phyloP scores from a whole-genome alignment of 257 asterid genomes.

The Capsicum rhomboideum region DNA sequence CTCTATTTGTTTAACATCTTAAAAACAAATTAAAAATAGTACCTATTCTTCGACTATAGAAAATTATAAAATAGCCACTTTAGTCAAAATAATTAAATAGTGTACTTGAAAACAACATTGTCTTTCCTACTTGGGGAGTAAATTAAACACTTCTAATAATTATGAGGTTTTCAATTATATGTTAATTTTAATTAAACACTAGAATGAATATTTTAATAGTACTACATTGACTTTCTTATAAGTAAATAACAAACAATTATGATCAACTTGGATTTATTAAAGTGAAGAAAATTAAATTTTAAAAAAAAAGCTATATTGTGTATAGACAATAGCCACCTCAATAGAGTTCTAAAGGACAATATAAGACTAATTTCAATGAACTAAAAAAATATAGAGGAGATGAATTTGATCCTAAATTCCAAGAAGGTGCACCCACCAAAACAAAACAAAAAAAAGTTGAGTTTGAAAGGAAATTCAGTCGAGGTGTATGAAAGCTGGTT shows the following conservation, averaged over 20 bases:
- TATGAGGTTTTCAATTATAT: background rate
- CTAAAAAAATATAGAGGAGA: background rate
- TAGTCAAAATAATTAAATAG: background rate
- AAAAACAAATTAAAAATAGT: background rate
- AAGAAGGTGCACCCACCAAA: background rate
- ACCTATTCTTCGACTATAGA: background rate
- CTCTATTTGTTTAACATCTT: background rate
- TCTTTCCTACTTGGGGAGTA: background rate
- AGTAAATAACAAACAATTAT: background rate
- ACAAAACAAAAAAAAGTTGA: background rate
- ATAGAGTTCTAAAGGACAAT: background rate
- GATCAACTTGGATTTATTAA: conserved; percentile 2
- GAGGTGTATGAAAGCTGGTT: too few species aligned
- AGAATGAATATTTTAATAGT: background rate
- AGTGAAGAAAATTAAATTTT: background rate
- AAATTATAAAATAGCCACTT: background rate
- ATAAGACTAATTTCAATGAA: background rate
- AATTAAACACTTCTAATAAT: background rate
- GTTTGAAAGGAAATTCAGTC: background rate
- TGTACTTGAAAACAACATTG: background rate
- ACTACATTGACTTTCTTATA: background rate
- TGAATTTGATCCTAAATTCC: conserved; percentile 20
- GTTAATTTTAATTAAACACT: background rate
- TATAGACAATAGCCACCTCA: background rate
- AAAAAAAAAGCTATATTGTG: background rate